phyloP scores from a whole-genome alignment of 495 filamentous ascomycete species.

The Aspergillus egyptiacus region DNA sequence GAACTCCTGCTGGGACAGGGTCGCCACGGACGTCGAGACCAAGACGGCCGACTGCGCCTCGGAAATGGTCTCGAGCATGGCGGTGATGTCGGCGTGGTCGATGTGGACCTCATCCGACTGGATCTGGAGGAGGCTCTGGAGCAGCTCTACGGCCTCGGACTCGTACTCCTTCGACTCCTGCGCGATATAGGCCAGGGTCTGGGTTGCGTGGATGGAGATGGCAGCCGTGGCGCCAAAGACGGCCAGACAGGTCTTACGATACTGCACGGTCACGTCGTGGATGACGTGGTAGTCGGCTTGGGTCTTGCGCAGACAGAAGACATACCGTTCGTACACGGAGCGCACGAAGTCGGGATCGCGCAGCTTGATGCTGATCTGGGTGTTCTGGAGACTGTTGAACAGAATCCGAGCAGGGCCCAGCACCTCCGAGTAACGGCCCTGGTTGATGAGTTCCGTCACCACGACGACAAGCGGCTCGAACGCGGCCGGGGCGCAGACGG shows the following conservation, averaged over 20 bases:
- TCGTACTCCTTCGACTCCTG: conserved; percentile 34
- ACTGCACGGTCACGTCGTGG: conserved; percentile 33
- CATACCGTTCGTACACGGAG: conserved; percentile 30
- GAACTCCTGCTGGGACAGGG: conserved; percentile 22
- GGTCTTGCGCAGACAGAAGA: conserved; percentile 27
- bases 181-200: conserved; percentile 33
- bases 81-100: conserved; percentile 29
- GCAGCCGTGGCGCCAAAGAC: conserved; percentile 30
- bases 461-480: conserved; percentile 35
- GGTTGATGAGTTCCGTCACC: conserved; percentile 31
- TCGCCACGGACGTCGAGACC: no score
- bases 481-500: conserved; percentile 27
- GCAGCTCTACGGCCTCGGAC: conserved; percentile 26
- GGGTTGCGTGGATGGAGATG: conserved; percentile 31
- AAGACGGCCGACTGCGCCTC: conserved; percentile 30
- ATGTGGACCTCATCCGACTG: conserved; percentile 20
- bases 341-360: conserved; percentile 27
- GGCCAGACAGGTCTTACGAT: conserved; percentile 27
- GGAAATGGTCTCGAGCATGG: conserved; percentile 31
- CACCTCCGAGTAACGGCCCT: conserved; percentile 33
- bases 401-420: conserved; percentile 27
- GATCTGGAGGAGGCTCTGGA: conserved; percentile 28
- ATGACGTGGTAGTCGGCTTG: conserved; percentile 25
- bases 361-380: conserved; percentile 27
- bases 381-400: conserved; percentile 29